Conservation (phyloP, 805 yeast genomes). For the Metschnikowia baotianmanensis region DNA sequence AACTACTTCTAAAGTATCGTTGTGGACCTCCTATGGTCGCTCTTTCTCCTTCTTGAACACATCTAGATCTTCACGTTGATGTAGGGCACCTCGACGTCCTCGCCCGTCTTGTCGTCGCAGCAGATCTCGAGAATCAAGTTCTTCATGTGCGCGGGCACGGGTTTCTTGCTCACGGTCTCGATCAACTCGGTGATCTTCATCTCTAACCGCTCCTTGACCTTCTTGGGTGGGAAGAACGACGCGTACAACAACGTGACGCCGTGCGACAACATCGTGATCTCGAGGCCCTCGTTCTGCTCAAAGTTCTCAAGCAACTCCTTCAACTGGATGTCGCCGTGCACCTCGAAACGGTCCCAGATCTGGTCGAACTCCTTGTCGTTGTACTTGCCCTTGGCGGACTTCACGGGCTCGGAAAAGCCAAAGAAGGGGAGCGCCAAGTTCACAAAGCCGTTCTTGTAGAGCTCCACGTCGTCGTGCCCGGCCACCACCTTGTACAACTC, state of each 20-base stretch:
- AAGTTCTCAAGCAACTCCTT: constrained; percentile 72
- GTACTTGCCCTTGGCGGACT: constrained; percentile 78
- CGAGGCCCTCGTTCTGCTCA: constrained; percentile 78
- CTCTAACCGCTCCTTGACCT: constrained; percentile 71
- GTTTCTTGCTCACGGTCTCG: constrained; percentile 82
- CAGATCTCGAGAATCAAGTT: constrained; percentile 86
- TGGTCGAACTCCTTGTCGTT: constrained; percentile 76
- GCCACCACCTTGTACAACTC: constrained; percentile 91
- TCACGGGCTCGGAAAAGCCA: constrained; percentile 95
- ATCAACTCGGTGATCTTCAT: constrained; percentile 72
- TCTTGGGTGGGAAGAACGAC: constrained; percentile 89
- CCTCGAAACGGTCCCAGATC: constrained; percentile 93
- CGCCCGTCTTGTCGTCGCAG: constrained; percentile 88
- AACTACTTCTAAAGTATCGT: too few species aligned
- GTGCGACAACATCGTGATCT: constrained; percentile 85
- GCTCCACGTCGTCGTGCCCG: constrained; percentile 69
- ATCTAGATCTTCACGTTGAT: constrained; percentile 52
- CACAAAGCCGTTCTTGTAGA: constrained; percentile 88
- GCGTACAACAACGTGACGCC: constrained; percentile 91
- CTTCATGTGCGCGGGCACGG: constrained; percentile 67
- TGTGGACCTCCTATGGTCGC: too few species aligned
- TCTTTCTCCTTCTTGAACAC: background rate
- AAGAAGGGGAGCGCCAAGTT: constrained; percentile 93
- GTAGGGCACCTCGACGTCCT: constrained; percentile 94
- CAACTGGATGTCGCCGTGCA: constrained; percentile 73